phyloP scores from a whole-genome alignment of 768 basidiomycete species.

The Ramaria sp. region DNA sequence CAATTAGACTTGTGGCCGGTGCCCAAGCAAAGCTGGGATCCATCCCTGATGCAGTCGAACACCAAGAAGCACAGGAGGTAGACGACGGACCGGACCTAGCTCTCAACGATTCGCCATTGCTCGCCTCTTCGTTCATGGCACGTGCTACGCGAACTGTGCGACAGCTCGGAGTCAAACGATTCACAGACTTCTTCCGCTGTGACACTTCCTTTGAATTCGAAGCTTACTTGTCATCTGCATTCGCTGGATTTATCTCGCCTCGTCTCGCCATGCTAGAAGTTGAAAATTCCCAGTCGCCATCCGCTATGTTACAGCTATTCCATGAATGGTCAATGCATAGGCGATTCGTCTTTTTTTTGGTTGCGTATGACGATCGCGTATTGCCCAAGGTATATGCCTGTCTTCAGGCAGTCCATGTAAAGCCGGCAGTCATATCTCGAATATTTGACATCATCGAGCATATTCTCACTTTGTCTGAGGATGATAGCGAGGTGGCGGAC shows the following conservation, averaged over 20 bases:
- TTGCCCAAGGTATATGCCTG: conserved; percentile 77
- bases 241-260: conserved; percentile 67
- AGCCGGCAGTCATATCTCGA: conserved; percentile 67
- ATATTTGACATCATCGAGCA: conserved; percentile 81
- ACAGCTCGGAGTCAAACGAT: conserved; percentile 74
- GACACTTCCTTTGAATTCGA: conserved; percentile 66
- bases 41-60: conserved; percentile 18
- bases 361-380: conserved; percentile 53
- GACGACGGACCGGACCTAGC: conserved; percentile 21
- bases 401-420: conserved; percentile 73
- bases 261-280: conserved; percentile 61
- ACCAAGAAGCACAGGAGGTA: conserved; percentile 26
- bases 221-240: conserved; percentile 57
- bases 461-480: conserved; percentile 45
- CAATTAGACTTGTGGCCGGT: conserved; percentile 51
- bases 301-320: conserved; percentile 79
- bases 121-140: conserved; percentile 25
- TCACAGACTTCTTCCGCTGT: conserved; percentile 79
- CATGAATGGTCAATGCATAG: conserved; percentile 57
- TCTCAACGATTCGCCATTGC: conserved; percentile 10
- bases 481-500: conserved; percentile 39
- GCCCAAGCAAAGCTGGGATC: conserved; percentile 51
- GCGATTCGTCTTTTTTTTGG: conserved; percentile 52
- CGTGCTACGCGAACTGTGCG: conserved; percentile 45
- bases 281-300: conserved; percentile 90